Conservation (phyloP, 441 rosid genomes). For the Populus hybrid region DNA sequence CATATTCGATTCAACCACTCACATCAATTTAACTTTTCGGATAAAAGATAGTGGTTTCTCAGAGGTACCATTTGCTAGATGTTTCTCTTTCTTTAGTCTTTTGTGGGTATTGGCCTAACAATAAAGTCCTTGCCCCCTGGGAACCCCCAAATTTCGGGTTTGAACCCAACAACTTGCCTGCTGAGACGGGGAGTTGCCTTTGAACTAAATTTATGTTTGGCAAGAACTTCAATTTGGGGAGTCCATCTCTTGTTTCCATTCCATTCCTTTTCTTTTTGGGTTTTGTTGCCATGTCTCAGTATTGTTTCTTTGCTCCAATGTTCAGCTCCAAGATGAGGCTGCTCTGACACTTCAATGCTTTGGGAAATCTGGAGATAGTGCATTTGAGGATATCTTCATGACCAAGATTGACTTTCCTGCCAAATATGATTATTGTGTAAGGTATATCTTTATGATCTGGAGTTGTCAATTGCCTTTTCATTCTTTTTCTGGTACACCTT, state of each 20-base stretch:
- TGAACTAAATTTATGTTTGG: background rate
- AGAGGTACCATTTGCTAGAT: constrained; percentile 49
- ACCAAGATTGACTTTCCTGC: constrained; percentile 76
- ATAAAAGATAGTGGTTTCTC: constrained; percentile 54
- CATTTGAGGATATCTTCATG: constrained; percentile 69
- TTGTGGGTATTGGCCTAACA: background rate
- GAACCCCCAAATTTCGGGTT: no score
- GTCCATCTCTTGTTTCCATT: background rate
- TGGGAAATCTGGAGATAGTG: constrained; percentile 66
- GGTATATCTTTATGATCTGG: constrained; percentile 40
- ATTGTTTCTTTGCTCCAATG: constrained; percentile 15
- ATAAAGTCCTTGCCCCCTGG: no score
- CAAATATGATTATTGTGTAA: constrained; percentile 71
- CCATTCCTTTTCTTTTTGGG: background rate
- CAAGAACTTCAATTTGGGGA: background rate
- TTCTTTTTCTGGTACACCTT: background rate
- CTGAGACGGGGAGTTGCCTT: background rate
- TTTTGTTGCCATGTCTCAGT: background rate
- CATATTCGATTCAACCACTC: constrained; percentile 49
- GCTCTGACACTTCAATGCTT: constrained; percentile 62
- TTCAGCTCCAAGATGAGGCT: constrained; percentile 83
- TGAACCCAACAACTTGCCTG: background rate
- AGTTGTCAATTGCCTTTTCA: constrained; percentile 2
- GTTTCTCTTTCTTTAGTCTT: constrained; percentile 3
- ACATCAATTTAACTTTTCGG: constrained; percentile 66